Base-by-base conservation (phyloP, 805 yeast genomes). In the Ogataea paraovalis region DNA sequence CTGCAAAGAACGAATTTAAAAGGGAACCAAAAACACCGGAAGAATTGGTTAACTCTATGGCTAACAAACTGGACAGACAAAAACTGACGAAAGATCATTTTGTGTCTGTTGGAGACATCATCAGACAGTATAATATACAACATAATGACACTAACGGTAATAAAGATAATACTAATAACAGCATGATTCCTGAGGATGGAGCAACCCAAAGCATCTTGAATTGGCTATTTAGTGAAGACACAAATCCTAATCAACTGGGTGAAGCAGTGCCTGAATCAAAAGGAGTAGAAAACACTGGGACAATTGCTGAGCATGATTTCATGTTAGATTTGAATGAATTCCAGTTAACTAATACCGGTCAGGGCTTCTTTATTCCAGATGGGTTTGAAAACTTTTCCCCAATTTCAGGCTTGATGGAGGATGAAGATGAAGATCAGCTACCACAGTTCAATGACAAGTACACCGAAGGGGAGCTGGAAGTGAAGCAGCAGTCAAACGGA, bases 311-410 rank as follows among this genome's bases (percentile, higher is more conserved):
- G 13, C 34, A 33, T 32, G 51, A 50, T 22, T 47, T 54, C 30
- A 38, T 55, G n/a, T 30, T 50, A 2, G 67, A 62, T 39, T 42
- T 63, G 14, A 51, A 49, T 34, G 66, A 60, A 19, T 56, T 60
- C 23, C 50, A 55, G 21, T 37, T 63, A 22, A 53, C 55, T 27
- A 60, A 62, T 46, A 56, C 55, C 22, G 53, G 59, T 9, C 62
- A 61, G 45, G 56, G 57, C 42, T 63, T 65, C 43, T 62, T 62
- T 30, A 55, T 64, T 12, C 58, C 63, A 14, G 67, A 64, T 43
- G 67, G 61, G 5, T 55, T 60, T 39, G 64, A 59, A 20, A 57
- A 57, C 43, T 51, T 61, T 20, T 55, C 60, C 2, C 62, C 63
- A 7, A 36, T 45, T 8, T 54, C 65, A 9, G 20, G 28, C 12